phyloP scores from a whole-genome alignment of 1,284 basidiomycete genomes.

The Uromyces viciae-fabae region DNA sequence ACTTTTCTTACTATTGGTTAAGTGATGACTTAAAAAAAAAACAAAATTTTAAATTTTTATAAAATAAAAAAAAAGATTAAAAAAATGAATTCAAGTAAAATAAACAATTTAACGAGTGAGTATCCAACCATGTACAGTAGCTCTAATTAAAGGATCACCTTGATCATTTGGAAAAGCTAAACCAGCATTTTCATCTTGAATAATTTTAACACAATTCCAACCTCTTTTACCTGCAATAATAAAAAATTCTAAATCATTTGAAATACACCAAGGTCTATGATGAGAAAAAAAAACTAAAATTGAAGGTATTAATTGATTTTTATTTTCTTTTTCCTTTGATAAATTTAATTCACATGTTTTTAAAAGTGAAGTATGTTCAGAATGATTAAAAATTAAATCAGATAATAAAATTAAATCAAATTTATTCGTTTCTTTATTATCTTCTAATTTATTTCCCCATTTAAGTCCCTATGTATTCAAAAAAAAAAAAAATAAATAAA shows the following conservation, averaged over 20 bases:
- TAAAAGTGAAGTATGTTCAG: conserved; percentile 24
- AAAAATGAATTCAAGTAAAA: too few relatives aligned
- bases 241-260: conserved; percentile 13
- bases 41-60: too few relatives aligned
- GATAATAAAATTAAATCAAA: conserved; percentile 35
- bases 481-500: background rate
- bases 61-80: too few relatives aligned
- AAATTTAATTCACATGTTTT: conserved; percentile 18
- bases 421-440: background rate
- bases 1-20: too few relatives aligned
- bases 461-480: conserved; percentile 23
- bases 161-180: conserved; percentile 27
- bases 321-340: too few relatives aligned
- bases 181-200: conserved; percentile 29
- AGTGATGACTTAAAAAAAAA: too few relatives aligned
- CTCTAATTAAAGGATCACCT: conserved; percentile 31
- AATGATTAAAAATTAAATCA: conserved; percentile 42
- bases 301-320: background rate
- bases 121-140: conserved; percentile 35
- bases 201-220: conserved; percentile 21
- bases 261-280: conserved; percentile 28
- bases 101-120: conserved; percentile 32
- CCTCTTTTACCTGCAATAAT: conserved; percentile 11
- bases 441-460: conserved; percentile 27
- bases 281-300: conserved; percentile 39